Conservation (phyloP, 148 eudicot genomes). For the Fallopia convolvulus region DNA sequence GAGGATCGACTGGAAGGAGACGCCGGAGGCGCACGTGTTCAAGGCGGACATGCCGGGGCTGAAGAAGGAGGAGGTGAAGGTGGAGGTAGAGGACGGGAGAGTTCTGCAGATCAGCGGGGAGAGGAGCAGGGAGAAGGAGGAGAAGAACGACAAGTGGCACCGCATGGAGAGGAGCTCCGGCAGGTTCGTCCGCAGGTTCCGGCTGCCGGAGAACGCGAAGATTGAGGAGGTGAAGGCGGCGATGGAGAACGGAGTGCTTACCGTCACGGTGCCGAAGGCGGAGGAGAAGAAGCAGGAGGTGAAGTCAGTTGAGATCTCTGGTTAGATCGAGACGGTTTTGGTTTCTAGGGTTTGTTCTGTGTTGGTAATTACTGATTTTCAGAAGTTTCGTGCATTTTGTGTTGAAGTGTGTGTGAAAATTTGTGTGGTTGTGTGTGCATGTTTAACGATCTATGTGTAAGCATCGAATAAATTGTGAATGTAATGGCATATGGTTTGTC, state of each 20-base stretch:
- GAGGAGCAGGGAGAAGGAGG: slow-evolving; percentile 13
- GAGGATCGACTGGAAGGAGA: slow-evolving; percentile 16
- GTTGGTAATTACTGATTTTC: too few species aligned
- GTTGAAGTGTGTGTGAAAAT: neutral
- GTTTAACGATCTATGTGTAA: too few species aligned
- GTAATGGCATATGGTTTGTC: too few species aligned
- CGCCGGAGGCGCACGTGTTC: slow-evolving; percentile 19
- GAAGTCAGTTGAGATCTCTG: too few species aligned
- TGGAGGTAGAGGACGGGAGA: slow-evolving; percentile 14
- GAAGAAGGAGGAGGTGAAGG: slow-evolving; percentile 13
- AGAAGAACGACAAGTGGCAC: slow-evolving; percentile 18
- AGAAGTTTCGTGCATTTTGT: too few species aligned
- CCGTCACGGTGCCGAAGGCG: too few species aligned
- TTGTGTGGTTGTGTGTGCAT: too few species aligned
- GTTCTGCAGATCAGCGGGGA: slow-evolving; percentile 16
- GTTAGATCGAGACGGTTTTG: too few species aligned
- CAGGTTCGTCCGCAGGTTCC: slow-evolving; percentile 6
- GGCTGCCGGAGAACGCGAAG: slow-evolving; percentile 14
- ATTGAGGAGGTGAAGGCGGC: neutral
- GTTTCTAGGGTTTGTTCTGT: too few species aligned
- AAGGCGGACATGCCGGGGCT: slow-evolving; percentile 12
- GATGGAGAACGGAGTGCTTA: too few species aligned
- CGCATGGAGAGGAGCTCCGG: slow-evolving; percentile 15
- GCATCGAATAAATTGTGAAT: too few species aligned
- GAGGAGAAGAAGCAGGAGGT: too few species aligned